Base-by-base conservation (phyloP, 2,329 filamentous ascomycete species). In the Trichoderma koningiopsis region DNA sequence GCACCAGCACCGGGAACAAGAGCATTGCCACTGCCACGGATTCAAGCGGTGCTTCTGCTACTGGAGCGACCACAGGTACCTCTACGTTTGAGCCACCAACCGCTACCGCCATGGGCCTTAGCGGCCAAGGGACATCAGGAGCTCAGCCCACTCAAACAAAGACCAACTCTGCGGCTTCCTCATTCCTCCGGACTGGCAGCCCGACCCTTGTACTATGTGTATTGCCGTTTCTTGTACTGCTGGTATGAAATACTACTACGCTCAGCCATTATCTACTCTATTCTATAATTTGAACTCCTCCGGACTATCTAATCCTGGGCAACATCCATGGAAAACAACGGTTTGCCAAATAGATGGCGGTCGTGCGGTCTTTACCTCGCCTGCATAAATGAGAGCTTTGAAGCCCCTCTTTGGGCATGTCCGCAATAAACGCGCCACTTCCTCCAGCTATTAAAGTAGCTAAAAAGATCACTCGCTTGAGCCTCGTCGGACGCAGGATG, bases 211-310 rank as follows among this genome's bases (percentile, higher is more conserved):
- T 33, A 24, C 35, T 68, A n/a, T 61, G 65, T 56, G 47, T 68
- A 56, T 68, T 68, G 47, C 65, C 65, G 19, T 61, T 68, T 35
- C 24, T 68, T 61, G 58, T 61, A 61, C 19, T 68, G 57, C 57
- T 68, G 57, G 57, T 43, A 61, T 68, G 65, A 68, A 55, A 61
- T 22, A 55, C 5, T 61, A 14, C 64, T 37, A 58, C 10, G 40
- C 40, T 59, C 33, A 40, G 27, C 1, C 37, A 4, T 33, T 66
- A n/a, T 13, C n/a, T 66, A 33, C n/a, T 66, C 5, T 49, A 40
- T 27, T 57, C 31, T 49, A 43, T 57, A 52, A 52, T 63, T 53
- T 55, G 22, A 8, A 58, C 14, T 27, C 27, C 19, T 16, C 19
- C 64, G 55, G 59, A 22, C 59, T 35, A 13, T 35, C 33, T 66